Conservation (phyloP, 2,329 filamentous ascomycete species). For the Pseudogymnoascus sp. region DNA sequence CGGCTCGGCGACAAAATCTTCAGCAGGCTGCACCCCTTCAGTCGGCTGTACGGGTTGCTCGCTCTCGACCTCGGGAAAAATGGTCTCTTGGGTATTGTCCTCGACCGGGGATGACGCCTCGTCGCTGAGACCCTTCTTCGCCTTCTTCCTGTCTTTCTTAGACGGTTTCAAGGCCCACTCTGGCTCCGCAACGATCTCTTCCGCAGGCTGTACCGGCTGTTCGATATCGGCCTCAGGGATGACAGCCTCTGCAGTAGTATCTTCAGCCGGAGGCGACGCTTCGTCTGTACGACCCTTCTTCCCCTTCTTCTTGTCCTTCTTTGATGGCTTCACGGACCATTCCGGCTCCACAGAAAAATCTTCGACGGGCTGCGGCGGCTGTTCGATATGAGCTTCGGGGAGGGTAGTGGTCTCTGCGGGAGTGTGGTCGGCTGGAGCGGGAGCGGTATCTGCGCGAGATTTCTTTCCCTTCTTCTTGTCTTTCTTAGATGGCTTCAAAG, state of each 20-base stretch:
- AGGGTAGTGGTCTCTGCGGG: not conserved
- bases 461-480: constrained; percentile 9
- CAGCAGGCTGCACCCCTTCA: not conserved
- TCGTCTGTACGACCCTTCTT: not conserved
- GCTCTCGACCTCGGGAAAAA: not conserved
- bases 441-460: not conserved
- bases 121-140: not conserved
- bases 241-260: not conserved
- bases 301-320: constrained; percentile 30
- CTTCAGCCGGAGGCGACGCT: not conserved
- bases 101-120: not conserved
- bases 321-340: constrained; percentile 3
- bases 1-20: not conserved
- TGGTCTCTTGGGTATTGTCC: not conserved
- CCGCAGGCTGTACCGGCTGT: not conserved
- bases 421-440: not conserved
- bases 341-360: not conserved
- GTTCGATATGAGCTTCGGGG: not conserved
- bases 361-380: not conserved
- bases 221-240: not conserved
- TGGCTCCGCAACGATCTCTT: not conserved
- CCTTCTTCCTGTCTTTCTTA: constrained; percentile 33
- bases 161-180: constrained; percentile 12
- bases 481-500: constrained; percentile 6
- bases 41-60: not conserved